These are phyloP conservation scores for Dothiorella sarmentorum DNA, from an alignment of 2,329 filamentous ascomycete species.

Conservation along the genomic window DNA sequence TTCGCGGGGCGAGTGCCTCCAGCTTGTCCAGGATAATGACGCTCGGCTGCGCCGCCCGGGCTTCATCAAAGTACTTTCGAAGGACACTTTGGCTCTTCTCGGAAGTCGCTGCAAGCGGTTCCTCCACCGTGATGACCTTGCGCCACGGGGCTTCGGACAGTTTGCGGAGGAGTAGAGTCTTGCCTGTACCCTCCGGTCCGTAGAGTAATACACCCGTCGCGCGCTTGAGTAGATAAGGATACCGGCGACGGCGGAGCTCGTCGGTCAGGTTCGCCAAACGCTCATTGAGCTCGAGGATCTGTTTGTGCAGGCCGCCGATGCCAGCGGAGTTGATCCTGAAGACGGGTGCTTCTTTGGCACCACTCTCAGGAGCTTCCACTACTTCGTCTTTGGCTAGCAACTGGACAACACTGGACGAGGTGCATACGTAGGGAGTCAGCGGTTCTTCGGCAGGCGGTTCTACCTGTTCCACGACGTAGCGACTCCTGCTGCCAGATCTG, in stretches of 20 bases:
- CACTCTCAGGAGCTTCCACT: constrained; percentile 13
- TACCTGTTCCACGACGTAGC: constrained; percentile 61
- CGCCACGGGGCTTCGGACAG: constrained; percentile 67
- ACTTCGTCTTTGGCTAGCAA: constrained; percentile 22
- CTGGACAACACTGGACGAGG: constrained; percentile 25
- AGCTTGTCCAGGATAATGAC: constrained; percentile 77
- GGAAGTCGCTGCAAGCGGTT: constrained; percentile 37
- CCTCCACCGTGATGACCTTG: constrained; percentile 60
- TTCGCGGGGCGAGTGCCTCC: constrained; percentile 63
- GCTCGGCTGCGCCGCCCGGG: constrained; percentile 66
- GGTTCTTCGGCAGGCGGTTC: constrained; percentile 31
- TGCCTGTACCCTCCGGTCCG: constrained; percentile 81
- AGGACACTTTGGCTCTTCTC: constrained; percentile 53
- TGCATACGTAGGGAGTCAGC: constrained; percentile 30
- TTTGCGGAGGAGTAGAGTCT: constrained; percentile 68
- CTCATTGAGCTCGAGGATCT: constrained; percentile 63
- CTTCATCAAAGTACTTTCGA: constrained; percentile 66
- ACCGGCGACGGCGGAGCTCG: constrained; percentile 4
- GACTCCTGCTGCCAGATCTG: constrained; percentile 55
- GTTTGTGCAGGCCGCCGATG: constrained; percentile 65
- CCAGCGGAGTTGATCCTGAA: constrained; percentile 35
- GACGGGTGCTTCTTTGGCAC: constrained; percentile 7
- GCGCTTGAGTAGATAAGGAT: background rate
- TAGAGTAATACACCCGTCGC: constrained; percentile 65
- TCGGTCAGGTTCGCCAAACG: constrained; percentile 49